These are phyloP conservation scores for Trichosporon coremiiforme DNA, from an alignment of 1,284 basidiomycete species.

Conservation along the genomic window DNA sequence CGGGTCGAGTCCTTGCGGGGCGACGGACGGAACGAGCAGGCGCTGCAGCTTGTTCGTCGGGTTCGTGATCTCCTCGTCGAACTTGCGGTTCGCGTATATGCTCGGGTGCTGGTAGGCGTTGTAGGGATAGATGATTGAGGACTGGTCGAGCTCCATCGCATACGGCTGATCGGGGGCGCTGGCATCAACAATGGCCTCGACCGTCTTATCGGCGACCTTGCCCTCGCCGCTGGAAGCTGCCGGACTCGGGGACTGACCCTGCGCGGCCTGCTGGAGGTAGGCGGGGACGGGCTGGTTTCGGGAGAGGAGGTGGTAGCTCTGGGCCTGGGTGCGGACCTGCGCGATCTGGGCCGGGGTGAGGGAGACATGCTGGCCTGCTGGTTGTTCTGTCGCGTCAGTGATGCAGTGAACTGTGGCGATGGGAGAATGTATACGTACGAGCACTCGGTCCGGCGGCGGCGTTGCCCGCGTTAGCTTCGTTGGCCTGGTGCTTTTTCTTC, in stretches of 20 bases:
- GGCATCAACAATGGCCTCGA: constrained; percentile 65
- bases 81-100: constrained; percentile 65
- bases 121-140: constrained; percentile 88
- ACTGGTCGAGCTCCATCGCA: constrained; percentile 73
- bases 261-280: constrained; percentile 73
- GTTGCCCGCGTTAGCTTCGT: constrained; percentile 19
- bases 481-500: constrained; percentile 29
- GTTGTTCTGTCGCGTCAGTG: constrained; percentile 28
- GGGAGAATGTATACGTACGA: constrained; percentile 1
- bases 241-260: constrained; percentile 44
- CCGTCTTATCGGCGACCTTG: constrained; percentile 72
- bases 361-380: constrained; percentile 43
- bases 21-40: constrained; percentile 81
- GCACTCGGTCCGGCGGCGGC: constrained; percentile 30
- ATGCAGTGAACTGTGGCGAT: background rate
- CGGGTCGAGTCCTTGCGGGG: constrained; percentile 92
- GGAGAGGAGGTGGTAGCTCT: constrained; percentile 81
- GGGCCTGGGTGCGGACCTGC: constrained; percentile 82
- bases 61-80: constrained; percentile 56
- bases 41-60: constrained; percentile 63
- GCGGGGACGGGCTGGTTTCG: constrained; percentile 80
- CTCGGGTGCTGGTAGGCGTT: constrained; percentile 91
- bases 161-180: constrained; percentile 47
- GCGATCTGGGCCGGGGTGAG: constrained; percentile 83
- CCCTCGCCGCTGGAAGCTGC: constrained; percentile 38